A percentile compares a stretch with the other conserved stretches of the same genome.
Evolutionary conservation across 2,329 filamentous ascomycete species (phyloP).

Genomic region (Madurella fahalii): DNA sequence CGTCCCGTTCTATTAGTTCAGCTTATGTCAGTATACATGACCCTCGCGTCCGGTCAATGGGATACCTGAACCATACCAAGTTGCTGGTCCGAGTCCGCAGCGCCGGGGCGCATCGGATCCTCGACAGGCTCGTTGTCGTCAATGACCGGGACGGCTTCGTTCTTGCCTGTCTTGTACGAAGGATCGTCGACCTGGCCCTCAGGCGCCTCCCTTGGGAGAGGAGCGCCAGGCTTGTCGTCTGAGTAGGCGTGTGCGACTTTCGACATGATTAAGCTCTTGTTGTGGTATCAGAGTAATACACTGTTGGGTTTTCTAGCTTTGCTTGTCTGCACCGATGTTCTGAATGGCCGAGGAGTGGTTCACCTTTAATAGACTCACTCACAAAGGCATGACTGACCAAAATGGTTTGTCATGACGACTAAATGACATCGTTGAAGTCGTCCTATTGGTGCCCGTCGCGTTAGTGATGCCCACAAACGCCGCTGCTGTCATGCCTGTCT

Average conservation of each 20-base stretch:
- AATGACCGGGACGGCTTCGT: conserved; percentile 15
- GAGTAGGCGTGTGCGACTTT: conserved; percentile 15
- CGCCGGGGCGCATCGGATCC: conserved; percentile 8
- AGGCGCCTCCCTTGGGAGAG: conserved; percentile 12
- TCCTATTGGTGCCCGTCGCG: background rate
- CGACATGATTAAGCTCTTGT: conserved; percentile 11
- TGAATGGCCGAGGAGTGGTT: no score
- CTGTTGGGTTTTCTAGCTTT: background rate
- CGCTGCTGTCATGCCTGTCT: background rate
- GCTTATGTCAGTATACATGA: background rate
- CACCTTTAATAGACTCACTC: background rate
- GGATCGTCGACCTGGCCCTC: conserved; percentile 18
- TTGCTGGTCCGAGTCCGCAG: conserved; percentile 17
- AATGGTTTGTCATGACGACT: background rate
- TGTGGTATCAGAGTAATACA: background rate
- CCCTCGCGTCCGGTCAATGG: background rate
- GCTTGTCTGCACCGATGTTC: background rate
- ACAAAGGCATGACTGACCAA: no score
- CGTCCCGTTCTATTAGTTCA: conserved; percentile 16
- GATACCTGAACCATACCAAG: conserved; percentile 9
- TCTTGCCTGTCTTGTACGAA: conserved; percentile 16
- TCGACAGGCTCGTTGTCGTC: conserved; percentile 16
- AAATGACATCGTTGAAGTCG: background rate
- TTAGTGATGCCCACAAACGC: background rate
- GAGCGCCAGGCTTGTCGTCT: conserved; percentile 16